A percentile compares a stretch with the other conserved stretches of the same genome.
These are phyloP conservation scores for Butyriboletus loyo DNA, from an alignment of 768 basidiomycete species.

Conservation along the genomic window DNA sequence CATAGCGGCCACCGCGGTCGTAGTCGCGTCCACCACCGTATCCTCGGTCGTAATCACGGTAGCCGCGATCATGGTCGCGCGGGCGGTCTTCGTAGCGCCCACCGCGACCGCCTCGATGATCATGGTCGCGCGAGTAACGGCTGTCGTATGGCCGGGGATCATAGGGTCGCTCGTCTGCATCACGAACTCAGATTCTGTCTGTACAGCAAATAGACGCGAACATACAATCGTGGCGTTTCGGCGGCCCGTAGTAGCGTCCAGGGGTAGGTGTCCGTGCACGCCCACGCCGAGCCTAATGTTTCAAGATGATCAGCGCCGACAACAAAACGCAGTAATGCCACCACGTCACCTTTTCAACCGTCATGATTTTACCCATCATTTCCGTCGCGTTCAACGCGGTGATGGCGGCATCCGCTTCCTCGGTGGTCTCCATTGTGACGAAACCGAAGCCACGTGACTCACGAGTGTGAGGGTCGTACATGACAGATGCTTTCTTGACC, in stretches of 20 bases:
- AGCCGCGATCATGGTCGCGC: constrained; percentile 37
- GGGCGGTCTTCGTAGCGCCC: constrained; percentile 39
- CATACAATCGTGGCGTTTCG: constrained; percentile 71
- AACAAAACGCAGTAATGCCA: background rate
- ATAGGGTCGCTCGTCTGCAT: constrained; percentile 77
- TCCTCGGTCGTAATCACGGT: constrained; percentile 38
- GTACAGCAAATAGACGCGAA: constrained; percentile 4
- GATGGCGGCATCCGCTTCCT: constrained; percentile 92
- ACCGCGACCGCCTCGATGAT: constrained; percentile 51
- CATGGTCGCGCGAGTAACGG: constrained; percentile 70
- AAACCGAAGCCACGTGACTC: constrained; percentile 85
- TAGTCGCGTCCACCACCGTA: constrained; percentile 34
- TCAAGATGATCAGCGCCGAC: constrained; percentile 3
- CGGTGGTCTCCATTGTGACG: constrained; percentile 77
- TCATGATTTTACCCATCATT: constrained; percentile 81
- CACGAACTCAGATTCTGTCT: background rate
- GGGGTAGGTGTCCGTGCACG: constrained; percentile 92
- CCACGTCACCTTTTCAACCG: constrained; percentile 75
- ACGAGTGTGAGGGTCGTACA: constrained; percentile 69
- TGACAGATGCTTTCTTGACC: constrained; percentile 67
- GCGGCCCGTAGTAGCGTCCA: constrained; percentile 91
- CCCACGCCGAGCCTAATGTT: constrained; percentile 74
- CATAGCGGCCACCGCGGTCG: constrained; percentile 41
- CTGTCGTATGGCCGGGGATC: constrained; percentile 91
- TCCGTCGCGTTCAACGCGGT: constrained; percentile 81